Conservation (phyloP, 306 rosid genomes). For the Sicyos edulis region DNA sequence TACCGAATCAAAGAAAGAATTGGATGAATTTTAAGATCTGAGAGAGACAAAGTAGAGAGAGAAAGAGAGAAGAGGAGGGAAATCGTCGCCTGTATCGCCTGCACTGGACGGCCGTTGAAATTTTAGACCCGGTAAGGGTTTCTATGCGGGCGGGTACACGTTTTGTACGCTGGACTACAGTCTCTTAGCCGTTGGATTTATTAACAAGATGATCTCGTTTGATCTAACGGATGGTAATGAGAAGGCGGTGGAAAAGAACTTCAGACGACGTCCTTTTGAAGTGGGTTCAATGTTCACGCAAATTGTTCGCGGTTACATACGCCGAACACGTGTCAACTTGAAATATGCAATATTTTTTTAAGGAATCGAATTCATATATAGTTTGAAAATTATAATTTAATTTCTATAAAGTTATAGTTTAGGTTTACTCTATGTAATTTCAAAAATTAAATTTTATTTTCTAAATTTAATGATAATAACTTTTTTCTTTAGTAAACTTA, state of each 20-base stretch:
- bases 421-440: too few relatives aligned
- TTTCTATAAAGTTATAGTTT: too few relatives aligned
- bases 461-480: too few relatives aligned
- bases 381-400: too few relatives aligned
- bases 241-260: neutral
- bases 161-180: neutral
- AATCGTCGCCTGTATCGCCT: conserved; percentile 30
- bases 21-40: conserved; percentile 16
- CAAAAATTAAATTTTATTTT: too few relatives aligned
- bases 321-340: neutral
- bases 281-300: too few relatives aligned
- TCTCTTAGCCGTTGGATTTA: neutral
- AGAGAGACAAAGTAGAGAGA: neutral
- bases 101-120: conserved; percentile 54
- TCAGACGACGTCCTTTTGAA: neutral
- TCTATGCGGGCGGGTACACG: neutral
- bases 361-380: too few relatives aligned
- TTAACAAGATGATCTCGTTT: neutral
- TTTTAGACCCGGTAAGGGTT: conserved; percentile 10
- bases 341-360: neutral
- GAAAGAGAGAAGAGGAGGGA: conserved; percentile 13
- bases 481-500: too few relatives aligned
- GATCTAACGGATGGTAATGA: neutral
- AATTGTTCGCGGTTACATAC: too few relatives aligned
- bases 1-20: conserved; percentile 12